A percentile compares a stretch with the other conserved stretches of the same genome.
These are phyloP conservation scores for Leishmania major DNA, from an alignment of 208 protist species.

Conservation along the genomic window DNA sequence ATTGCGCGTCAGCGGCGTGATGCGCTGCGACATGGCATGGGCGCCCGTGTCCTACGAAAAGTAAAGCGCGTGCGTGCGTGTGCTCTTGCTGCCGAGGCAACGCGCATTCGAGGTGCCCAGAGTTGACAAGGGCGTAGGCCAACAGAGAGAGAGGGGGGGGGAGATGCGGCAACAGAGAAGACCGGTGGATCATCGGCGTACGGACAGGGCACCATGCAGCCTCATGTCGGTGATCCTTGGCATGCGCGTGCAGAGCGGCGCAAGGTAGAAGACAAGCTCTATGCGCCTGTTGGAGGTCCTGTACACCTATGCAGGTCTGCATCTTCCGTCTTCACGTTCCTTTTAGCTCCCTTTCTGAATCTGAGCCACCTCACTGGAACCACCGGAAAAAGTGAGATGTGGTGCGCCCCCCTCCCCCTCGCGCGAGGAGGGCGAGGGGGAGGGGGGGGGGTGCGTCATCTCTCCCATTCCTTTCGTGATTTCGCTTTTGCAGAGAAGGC, in stretches of 20 bases:
- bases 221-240: background rate
- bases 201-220: background rate
- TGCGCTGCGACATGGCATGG: slow-evolving; percentile 38
- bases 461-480: background rate
- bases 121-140: background rate
- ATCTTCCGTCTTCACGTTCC: background rate
- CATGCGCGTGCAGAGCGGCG: background rate
- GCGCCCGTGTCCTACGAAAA: background rate
- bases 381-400: background rate
- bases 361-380: background rate
- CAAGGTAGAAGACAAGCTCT: background rate
- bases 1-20: slow-evolving; percentile 68
- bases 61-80: background rate
- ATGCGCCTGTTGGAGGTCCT: background rate
- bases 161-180: background rate
- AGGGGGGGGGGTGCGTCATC: background rate
- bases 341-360: background rate
- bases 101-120: background rate
- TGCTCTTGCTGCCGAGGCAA: background rate
- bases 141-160: background rate
- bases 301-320: background rate
- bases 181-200: background rate
- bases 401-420: background rate
- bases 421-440: no score
- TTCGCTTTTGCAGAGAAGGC: background rate